Base-by-base conservation (phyloP, 2,329 filamentous ascomycete genomes). In the Triangularia setosa region DNA sequence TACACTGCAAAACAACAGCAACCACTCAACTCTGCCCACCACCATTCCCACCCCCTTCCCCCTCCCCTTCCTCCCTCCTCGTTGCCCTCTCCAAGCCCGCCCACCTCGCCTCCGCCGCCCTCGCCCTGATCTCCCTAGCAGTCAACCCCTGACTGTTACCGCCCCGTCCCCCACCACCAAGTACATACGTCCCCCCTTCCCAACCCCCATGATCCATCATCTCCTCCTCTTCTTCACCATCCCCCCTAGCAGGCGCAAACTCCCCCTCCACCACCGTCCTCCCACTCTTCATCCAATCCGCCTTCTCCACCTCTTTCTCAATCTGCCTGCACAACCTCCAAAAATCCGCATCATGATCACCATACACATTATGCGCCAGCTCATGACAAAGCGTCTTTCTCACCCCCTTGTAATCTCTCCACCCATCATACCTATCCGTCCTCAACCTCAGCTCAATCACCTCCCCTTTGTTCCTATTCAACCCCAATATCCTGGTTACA, bases 351-450 rank as follows among this genome's bases (percentile, higher is more conserved):
- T 98, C 93, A 75, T 99, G 95, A 0, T 90, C 87, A 0, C 90
- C 83, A 78, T 90, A 89, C 9, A 97, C 91, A 72, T 97, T 97
- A 77, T 99, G 95, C 69, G 93, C 90, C 18, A 99, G 82, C 79
- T 99, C 95, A 78, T 99, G 95, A 74, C 94, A 98, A 12, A 99
- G 81, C 55, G 95, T 98, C 70, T 91, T 91, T 60, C 95, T 86
- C 58, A 99, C 96, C 0, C 90, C 93, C 71, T 90, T 89, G 79
- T 98, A 99, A 74, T 97, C 92, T 40, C 95, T 81, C 73, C 97
- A 98, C 0, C 95, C 95, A 75, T 97, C 93, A 74, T 95, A 92
- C 2, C 91, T 91, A 78, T 99, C 95, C 1, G 95, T 98, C n/a
- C 95, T 83, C 35, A 99, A 79, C 0, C 95, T 83, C 66, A 99